Evolutionary conservation across 805 yeast genomes (phyloP).

Genomic region (Starmerella davenportii): DNA sequence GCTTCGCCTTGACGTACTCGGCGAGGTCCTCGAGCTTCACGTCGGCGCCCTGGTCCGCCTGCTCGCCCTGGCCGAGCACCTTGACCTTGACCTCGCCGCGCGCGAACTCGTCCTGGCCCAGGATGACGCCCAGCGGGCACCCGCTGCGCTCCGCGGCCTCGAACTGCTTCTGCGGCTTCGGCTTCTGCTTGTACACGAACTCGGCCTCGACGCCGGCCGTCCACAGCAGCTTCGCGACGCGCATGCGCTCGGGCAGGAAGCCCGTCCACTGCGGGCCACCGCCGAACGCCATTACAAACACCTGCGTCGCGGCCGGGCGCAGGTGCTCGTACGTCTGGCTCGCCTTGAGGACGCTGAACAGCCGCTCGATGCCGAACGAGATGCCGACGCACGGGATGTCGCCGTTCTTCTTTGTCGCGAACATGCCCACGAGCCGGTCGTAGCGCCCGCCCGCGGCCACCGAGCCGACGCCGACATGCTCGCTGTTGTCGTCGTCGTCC

Average conservation of each 20-base stretch:
- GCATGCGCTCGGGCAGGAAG: conserved; percentile 79
- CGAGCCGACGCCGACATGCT: conserved; percentile 94
- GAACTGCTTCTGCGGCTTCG: conserved; percentile 86
- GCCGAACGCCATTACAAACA: conserved; percentile 92
- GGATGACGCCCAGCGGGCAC: conserved; percentile 72
- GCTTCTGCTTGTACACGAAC: conserved; percentile 80
- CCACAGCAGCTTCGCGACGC: conserved; percentile 70
- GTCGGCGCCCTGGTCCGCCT: conserved; percentile 72
- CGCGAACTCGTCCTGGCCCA: conserved; percentile 85
- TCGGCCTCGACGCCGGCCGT: conserved; percentile 75
- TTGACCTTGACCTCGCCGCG: conserved; percentile 74
- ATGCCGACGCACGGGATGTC: conserved; percentile 95
- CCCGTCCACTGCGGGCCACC: conserved; percentile 96
- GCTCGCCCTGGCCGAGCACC: conserved; percentile 73
- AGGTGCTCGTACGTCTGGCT: conserved; percentile 47
- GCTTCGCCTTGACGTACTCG: conserved; percentile 31
- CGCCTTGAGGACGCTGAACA: conserved; percentile 75
- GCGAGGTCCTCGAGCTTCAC: conserved; percentile 47
- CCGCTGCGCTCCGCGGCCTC: conserved; percentile 95
- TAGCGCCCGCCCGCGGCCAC: conserved; percentile 98
- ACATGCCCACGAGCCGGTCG: conserved; percentile 93
- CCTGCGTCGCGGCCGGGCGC: conserved; percentile 79
- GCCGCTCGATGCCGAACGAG: conserved; percentile 91
- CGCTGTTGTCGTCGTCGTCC: conserved; percentile 82
- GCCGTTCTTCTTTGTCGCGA: conserved; percentile 54